These are phyloP conservation scores for Rosa rugosa DNA, from an alignment of 306 rosid genomes.

Conservation along the genomic window DNA sequence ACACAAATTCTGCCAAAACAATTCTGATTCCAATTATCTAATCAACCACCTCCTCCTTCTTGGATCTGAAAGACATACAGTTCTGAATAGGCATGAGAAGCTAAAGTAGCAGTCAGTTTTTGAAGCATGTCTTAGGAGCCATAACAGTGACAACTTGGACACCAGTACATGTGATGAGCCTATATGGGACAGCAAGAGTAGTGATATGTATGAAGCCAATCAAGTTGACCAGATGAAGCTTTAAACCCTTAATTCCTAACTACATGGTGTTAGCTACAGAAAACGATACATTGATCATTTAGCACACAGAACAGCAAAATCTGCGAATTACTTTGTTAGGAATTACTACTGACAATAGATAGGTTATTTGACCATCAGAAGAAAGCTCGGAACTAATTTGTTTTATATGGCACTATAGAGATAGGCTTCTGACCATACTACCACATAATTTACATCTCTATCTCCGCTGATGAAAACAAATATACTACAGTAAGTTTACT, in stretches of 20 bases:
- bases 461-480: not conserved
- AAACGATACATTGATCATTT: not conserved
- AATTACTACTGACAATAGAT: too few species aligned
- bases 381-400: not conserved
- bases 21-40: not conserved
- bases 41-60: not conserved
- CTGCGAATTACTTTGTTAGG: not conserved
- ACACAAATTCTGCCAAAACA: not conserved
- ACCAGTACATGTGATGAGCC: not conserved
- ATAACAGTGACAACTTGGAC: not conserved
- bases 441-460: not conserved
- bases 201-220: not conserved
- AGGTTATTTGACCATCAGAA: too few species aligned
- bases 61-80: not conserved
- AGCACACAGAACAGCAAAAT: not conserved
- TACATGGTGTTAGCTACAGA: not conserved
- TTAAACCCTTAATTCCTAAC: not conserved
- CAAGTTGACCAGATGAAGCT: not conserved
- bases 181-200: not conserved
- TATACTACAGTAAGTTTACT: not conserved
- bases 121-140: not conserved
- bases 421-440: not conserved
- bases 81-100: not conserved
- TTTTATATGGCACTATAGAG: not conserved
- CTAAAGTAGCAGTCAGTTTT: conserved; percentile 1